Evolutionary conservation across 805 yeast genomes (phyloP).

Genomic region (Debaryomyces tyrocola): DNA sequence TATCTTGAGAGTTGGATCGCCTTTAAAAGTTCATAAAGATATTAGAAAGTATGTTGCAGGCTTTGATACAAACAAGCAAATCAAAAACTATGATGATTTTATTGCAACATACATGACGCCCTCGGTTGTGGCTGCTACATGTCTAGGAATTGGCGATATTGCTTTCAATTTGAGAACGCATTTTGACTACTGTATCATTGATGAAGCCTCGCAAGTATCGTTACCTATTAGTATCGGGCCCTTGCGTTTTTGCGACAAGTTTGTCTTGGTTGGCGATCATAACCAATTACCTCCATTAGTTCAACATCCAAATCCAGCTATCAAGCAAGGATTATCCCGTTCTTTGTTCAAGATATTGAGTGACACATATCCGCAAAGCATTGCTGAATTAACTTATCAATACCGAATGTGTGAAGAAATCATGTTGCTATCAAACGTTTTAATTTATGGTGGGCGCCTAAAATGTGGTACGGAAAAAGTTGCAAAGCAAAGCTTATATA

Average conservation of each 20-base stretch:
- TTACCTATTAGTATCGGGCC: constrained; percentile 93
- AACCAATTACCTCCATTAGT: constrained; percentile 90
- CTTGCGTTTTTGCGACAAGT: constrained; percentile 68
- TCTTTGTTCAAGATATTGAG: constrained; percentile 78
- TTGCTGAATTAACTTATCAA: constrained; percentile 77
- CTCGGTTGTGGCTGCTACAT: constrained; percentile 84
- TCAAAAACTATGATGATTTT: constrained; percentile 47
- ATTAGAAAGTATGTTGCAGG: constrained; percentile 54
- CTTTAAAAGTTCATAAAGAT: constrained; percentile 59
- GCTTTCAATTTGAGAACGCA: constrained; percentile 50
- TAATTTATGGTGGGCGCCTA: constrained; percentile 74
- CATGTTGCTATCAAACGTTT: constrained; percentile 75
- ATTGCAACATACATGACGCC: constrained; percentile 50
- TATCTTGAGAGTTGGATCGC: constrained; percentile 68
- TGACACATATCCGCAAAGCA: constrained; percentile 68
- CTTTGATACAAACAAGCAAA: constrained; percentile 26
- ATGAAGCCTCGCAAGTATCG: constrained; percentile 95
- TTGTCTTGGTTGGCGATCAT: constrained; percentile 95
- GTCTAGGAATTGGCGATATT: constrained; percentile 71
- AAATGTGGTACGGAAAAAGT: constrained; percentile 72
- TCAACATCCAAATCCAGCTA: constrained; percentile 54
- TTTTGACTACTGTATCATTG: constrained; percentile 92
- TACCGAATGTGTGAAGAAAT: constrained; percentile 92
- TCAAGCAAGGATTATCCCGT: constrained; percentile 63
- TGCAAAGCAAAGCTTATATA: constrained; percentile 52